Evolutionary conservation across 2,329 filamentous ascomycete species (phyloP).

Genomic region (Phaeoacremonium minimum): DNA sequence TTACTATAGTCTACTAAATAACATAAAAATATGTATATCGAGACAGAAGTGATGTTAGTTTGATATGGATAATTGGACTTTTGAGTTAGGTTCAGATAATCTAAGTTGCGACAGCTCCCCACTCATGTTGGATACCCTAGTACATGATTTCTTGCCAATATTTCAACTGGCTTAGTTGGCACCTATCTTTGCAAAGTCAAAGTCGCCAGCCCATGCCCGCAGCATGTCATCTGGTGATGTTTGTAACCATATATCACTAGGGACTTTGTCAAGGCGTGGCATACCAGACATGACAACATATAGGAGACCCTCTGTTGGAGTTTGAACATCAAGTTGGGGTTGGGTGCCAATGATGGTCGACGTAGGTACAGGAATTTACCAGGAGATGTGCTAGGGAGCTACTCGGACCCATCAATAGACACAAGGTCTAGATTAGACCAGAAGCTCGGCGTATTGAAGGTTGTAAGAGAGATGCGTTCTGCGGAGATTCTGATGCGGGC

Average conservation of each 20-base stretch:
- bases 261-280: constrained; percentile 39
- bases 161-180: no score
- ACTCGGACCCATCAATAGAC: constrained; percentile 51
- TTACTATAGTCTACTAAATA: no score
- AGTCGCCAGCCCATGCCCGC: constrained; percentile 68
- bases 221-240: no score
- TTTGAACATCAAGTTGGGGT: constrained; percentile 56
- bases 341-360: constrained; percentile 63
- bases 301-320: constrained; percentile 61
- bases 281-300: constrained; percentile 47
- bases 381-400: constrained; percentile 55
- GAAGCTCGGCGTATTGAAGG: constrained; percentile 59
- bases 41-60: no score
- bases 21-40: no score
- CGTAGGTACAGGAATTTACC: constrained; percentile 61
- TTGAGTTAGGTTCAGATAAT: no score
- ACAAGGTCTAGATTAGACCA: constrained; percentile 57
- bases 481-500: constrained; percentile 45
- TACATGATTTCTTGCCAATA: no score
- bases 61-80: no score
- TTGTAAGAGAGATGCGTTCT: constrained; percentile 59
- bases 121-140: no score
- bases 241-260: constrained; percentile 53
- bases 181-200: constrained; percentile 64
- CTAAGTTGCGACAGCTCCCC: no score